Evolutionary conservation across 78 protist genomes (phyloP).

Genomic region (Ministeria vibrans): DNA sequence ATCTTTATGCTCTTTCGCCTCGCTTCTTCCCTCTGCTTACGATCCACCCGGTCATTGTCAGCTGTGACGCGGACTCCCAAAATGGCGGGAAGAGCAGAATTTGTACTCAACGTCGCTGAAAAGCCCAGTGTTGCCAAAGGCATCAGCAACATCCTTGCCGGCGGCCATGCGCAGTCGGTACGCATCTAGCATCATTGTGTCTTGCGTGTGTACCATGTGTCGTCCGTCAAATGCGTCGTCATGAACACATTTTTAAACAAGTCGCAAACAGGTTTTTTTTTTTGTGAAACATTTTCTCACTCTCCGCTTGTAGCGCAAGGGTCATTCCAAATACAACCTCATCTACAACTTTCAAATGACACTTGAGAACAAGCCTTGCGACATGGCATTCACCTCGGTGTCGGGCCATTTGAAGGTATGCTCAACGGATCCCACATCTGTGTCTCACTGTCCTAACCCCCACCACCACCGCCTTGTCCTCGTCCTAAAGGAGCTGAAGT

Average conservation of each 20-base stretch:
- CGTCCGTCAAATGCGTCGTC: constrained; percentile 20
- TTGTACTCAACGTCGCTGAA: constrained; percentile 89
- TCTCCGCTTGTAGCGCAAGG: constrained; percentile 22
- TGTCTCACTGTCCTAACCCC: no score
- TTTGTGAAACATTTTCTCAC: not conserved
- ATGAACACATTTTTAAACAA: constrained; percentile 18
- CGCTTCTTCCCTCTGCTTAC: not conserved
- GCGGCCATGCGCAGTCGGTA: not conserved
- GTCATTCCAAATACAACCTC: constrained; percentile 41
- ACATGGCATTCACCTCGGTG: constrained; percentile 83
- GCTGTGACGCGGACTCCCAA: not conserved
- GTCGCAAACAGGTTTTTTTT: not conserved
- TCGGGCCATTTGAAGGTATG: constrained; percentile 81
- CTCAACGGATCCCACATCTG: no score
- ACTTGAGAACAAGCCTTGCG: constrained; percentile 16
- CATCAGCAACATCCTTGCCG: constrained; percentile 56
- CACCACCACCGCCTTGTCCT: no score
- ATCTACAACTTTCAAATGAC: constrained; percentile 41
- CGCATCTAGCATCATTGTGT: not conserved
- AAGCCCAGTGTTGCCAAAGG: constrained; percentile 94
- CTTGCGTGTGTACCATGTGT: not conserved
- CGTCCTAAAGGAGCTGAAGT: no score
- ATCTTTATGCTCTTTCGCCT: not conserved
- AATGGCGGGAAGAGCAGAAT: no score
- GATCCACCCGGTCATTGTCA: not conserved